These are phyloP conservation scores for Hordeum pubiflorum DNA, from an alignment of 202 grass and related monocot genomes.

Conservation along the genomic window DNA sequence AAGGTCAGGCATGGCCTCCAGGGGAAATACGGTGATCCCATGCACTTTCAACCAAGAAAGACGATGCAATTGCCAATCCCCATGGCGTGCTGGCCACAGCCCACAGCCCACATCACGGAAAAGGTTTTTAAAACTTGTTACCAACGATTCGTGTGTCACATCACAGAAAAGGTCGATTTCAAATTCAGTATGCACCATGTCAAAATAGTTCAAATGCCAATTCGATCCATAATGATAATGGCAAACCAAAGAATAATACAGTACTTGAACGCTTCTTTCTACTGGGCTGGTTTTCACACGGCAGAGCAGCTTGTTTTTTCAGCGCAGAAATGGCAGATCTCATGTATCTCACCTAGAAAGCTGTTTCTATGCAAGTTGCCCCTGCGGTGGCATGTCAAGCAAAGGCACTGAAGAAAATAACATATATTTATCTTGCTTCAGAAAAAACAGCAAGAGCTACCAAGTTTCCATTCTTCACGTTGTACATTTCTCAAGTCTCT, in stretches of 20 bases:
- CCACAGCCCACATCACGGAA: neutral
- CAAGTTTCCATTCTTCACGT: neutral
- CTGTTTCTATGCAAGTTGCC: too few relatives aligned
- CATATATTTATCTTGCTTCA: slow-evolving; percentile 28
- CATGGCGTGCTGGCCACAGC: neutral
- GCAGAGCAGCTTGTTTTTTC: too few relatives aligned
- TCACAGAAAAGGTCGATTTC: neutral
- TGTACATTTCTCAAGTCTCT: slow-evolving; percentile 19
- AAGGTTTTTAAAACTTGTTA: neutral
- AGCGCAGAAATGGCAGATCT: too few relatives aligned
- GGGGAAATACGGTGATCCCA: neutral
- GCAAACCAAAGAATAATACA: neutral
- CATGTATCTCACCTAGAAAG: too few relatives aligned
- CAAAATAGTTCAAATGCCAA: neutral
- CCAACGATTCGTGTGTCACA: neutral
- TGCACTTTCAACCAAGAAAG: neutral
- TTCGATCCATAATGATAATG: neutral
- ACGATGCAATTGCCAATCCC: neutral
- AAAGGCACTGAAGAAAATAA: neutral
- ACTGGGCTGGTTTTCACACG: too few relatives aligned
- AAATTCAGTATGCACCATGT: neutral
- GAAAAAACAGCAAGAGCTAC: slow-evolving; percentile 17
- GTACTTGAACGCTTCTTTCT: too few relatives aligned
- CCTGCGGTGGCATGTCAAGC: too few relatives aligned
- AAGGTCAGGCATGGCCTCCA: neutral